Evolutionary conservation across 805 yeast species (phyloP).

Genomic region (Sporopachydermia lactativora): DNA sequence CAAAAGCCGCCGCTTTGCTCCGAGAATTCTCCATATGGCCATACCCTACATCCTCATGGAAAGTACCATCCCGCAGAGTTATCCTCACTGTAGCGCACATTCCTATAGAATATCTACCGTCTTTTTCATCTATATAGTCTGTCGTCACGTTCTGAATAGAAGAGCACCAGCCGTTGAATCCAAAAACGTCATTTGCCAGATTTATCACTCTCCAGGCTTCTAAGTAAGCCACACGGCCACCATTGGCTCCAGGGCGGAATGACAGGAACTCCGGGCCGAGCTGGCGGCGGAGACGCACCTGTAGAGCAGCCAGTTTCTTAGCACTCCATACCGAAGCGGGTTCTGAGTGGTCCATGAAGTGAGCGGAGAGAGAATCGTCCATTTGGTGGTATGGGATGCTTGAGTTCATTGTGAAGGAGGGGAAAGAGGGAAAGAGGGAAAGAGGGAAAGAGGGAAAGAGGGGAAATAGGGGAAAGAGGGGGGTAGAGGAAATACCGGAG

Average conservation of each 20-base stretch:
- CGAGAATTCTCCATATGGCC: constrained; percentile 57
- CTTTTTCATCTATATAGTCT: constrained; percentile 50
- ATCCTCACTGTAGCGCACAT: constrained; percentile 62
- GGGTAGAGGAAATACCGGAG: no score
- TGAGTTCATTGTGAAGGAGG: no score
- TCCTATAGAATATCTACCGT: constrained; percentile 48
- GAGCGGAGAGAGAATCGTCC: no score
- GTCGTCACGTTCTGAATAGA: constrained; percentile 52
- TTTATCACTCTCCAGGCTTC: constrained; percentile 80
- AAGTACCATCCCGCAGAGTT: constrained; percentile 62
- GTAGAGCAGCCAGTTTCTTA: not conserved
- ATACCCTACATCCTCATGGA: constrained; percentile 72
- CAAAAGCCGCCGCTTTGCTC: constrained; percentile 57
- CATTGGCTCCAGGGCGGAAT: constrained; percentile 53
- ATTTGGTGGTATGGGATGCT: no score
- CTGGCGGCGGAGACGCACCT: constrained; percentile 15
- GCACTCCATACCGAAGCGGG: constrained; percentile 3
- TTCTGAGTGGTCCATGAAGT: not conserved
- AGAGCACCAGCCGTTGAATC: constrained; percentile 73
- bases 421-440: no score
- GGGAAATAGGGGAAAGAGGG: no score
- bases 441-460: no score
- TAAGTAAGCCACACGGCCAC: constrained; percentile 42
- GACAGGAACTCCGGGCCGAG: constrained; percentile 72
- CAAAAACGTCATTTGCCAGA: constrained; percentile 69